Percentiles rank a stretch among this genome's conserved stretches.
These are phyloP conservation scores for Umbelopsis sp. DNA, from an alignment of 192 early-diverging fungal genomes.

Conservation along the genomic window DNA sequence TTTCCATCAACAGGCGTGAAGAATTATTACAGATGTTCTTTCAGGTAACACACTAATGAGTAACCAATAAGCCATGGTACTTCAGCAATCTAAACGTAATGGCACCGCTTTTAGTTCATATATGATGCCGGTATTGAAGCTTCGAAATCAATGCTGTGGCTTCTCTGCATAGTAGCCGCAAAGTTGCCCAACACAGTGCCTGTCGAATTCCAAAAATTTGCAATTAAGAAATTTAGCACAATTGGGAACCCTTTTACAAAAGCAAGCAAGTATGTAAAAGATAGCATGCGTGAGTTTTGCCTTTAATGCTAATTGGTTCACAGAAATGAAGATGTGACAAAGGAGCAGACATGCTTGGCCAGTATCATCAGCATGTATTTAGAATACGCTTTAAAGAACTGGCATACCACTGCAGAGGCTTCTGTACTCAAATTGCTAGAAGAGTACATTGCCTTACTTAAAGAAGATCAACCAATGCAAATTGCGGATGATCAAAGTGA, in stretches of 20 bases:
- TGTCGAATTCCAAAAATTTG: not conserved
- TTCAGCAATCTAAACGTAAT: too few species aligned
- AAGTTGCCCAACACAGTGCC: not conserved
- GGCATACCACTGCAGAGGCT: not conserved
- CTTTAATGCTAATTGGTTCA: not conserved
- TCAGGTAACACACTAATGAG: too few species aligned
- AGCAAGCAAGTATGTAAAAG: not conserved
- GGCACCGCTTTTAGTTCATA: too few species aligned
- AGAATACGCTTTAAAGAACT: not conserved
- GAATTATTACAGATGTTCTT: too few species aligned
- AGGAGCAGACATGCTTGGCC: not conserved
- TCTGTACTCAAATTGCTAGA: not conserved
- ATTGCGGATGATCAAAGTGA: not conserved
- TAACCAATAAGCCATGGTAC: too few species aligned
- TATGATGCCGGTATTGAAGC: too few species aligned
- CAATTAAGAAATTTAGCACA: not conserved
- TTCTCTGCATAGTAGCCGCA: too few species aligned
- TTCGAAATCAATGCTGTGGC: too few species aligned
- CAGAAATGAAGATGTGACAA: not conserved
- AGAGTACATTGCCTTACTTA: not conserved
- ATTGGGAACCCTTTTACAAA: constrained; percentile 1
- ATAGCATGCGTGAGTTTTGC: not conserved
- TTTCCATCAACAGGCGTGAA: too few species aligned
- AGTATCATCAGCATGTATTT: not conserved
- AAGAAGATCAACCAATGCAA: too few species aligned